Base-by-base conservation (phyloP, 176 grass and related monocot genomes). In the Zizania latifolia region DNA sequence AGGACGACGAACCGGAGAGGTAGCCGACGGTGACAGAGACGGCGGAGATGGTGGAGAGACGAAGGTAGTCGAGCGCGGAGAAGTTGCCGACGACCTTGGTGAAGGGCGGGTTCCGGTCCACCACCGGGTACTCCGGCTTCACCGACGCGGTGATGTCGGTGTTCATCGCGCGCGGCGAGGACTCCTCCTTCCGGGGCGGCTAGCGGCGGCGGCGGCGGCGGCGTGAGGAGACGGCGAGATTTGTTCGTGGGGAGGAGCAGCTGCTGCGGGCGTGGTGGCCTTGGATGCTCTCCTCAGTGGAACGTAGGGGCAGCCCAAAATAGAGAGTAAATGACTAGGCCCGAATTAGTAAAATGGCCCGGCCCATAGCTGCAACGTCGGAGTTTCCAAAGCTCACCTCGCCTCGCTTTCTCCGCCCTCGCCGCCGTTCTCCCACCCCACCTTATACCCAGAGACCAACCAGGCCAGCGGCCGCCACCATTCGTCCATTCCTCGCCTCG, bases 1-100 rank as follows among this genome's bases (percentile, higher is more conserved):
- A 54, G 28, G 67, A 28, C 1, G 38, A 10, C 17, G 56, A 26
- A 92, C 92, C 89, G 56, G 87, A 99, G 68, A 99, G 92, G 85
- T 99, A 99, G 34, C 96, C 96, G 40, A 99, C 92, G 74, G 89
- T 90, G 85, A 99, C 87, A 53, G 92, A 94, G 76, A 99, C 80
- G 82, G 86, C 87, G 85, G 87, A 80, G 87, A 99, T 90, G 84
- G 96, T 95, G 87, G 82, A 84, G 86, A 99, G 92, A 80, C 89
- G 96, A 77, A 95, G 57, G 89, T 92, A 99, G 59, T 99, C 96
- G 64, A 95, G 96, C 76, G 80, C 73, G 33, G 70, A 92, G 89
- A 99, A 99, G 63, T 99, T 99, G 45, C 86, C 89, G 58, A 99
- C 92, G 63, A 90, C 88, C 72, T 94, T 94, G 37, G 89, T 94